A percentile compares a stretch with the other conserved stretches of the same genome.
Conservation (phyloP, 1,284 basidiomycete genomes). For the Ceratobasidium sp. region DNA sequence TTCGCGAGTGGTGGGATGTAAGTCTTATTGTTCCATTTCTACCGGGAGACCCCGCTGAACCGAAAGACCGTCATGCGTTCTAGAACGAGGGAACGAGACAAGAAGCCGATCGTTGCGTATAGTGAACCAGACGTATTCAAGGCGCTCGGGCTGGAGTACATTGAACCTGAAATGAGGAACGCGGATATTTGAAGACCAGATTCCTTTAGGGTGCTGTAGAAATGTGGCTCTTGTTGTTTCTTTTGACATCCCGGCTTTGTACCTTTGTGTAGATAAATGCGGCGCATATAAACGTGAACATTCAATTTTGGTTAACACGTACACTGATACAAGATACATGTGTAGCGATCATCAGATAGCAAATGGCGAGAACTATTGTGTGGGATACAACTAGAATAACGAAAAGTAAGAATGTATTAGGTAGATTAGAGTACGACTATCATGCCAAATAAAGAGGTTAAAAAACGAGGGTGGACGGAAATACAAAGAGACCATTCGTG, state of each 20-base stretch:
- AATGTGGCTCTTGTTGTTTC: too few relatives aligned
- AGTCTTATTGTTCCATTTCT: conserved; percentile 47
- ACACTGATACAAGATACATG: not conserved
- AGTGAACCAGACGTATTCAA: conserved; percentile 75
- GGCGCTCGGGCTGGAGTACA: conserved; percentile 69
- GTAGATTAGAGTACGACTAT: not conserved
- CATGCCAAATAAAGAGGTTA: not conserved
- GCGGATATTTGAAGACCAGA: conserved; percentile 58
- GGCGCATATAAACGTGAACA: not conserved
- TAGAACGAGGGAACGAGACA: conserved; percentile 70
- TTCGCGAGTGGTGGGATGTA: conserved; percentile 82
- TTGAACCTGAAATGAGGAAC: conserved; percentile 72
- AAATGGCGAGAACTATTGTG: not conserved
- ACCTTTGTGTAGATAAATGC: not conserved
- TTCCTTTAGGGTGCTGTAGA: too few relatives aligned
- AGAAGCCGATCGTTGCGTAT: conserved; percentile 62
- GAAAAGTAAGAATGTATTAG: not conserved
- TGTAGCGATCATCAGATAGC: not conserved
- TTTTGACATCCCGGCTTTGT: not conserved
- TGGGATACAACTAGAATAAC: not conserved
- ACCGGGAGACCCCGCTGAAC: conserved; percentile 24
- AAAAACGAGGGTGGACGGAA: not conserved
- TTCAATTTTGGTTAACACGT: not conserved
- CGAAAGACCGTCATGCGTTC: not conserved
- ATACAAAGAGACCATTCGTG: not conserved